These are phyloP conservation scores for Exophiala viscosa DNA, from an alignment of 2,329 filamentous ascomycete genomes.

Conservation along the genomic window DNA sequence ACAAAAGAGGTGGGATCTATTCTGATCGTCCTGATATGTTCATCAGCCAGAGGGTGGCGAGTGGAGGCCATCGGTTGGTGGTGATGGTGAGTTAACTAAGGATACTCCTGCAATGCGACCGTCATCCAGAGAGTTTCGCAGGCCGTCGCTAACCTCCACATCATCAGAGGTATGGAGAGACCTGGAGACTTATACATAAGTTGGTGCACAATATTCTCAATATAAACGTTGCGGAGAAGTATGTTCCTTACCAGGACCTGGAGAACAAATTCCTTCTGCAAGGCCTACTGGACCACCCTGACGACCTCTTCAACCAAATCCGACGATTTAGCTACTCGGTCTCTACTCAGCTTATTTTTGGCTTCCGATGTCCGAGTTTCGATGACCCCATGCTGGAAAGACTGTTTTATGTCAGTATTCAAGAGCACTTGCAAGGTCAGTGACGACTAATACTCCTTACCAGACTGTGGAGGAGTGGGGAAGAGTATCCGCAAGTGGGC, in stretches of 20 bases:
- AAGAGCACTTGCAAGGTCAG: neutral
- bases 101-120: neutral
- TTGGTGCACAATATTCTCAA: conserved; percentile 20
- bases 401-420: neutral
- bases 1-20: conserved; percentile 49
- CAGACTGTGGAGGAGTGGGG: conserved; percentile 11
- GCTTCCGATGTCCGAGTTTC: conserved; percentile 7
- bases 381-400: conserved; percentile 1
- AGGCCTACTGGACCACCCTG: conserved; percentile 1
- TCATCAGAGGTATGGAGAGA: conserved; percentile 9
- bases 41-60: conserved; percentile 36
- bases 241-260: conserved; percentile 12
- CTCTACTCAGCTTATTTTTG: conserved; percentile 7
- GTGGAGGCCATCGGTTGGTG: conserved; percentile 14
- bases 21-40: conserved; percentile 46
- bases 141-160: neutral
- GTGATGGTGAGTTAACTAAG: conserved; percentile 9
- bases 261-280: conserved; percentile 7
- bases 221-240: conserved; percentile 10
- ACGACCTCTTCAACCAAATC: conserved; percentile 7
- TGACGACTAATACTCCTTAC: neutral
- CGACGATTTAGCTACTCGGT: conserved; percentile 4
- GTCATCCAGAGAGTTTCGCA: neutral
- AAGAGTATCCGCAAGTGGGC: conserved; percentile 1
- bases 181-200: conserved; percentile 12